Evolutionary conservation across 2,329 filamentous ascomycete species (phyloP), one percentile per base, ranked within the genome.

Genomic region (Ambrosiella xylebori): DNA sequence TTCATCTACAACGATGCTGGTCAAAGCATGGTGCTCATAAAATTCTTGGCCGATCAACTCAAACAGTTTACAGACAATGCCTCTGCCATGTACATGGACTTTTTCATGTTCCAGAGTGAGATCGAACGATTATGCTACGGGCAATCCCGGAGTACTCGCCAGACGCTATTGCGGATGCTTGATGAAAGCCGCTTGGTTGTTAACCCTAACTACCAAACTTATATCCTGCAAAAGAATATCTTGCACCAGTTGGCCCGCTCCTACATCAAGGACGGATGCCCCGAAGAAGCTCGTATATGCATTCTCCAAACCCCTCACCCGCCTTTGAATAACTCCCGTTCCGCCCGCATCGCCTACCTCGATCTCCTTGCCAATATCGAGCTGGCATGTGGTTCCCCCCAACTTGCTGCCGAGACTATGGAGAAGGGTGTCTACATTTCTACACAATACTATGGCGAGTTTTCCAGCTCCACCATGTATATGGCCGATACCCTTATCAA

Each of bases 101-200:
- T 60, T 27, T 60, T 44, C 56, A 57, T 60, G 59, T 60, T 58
- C 51, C 59, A 60, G 52, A 56, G 51, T 12, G 59, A 60, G 41
- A 60, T 60, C 37, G 59, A 60, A 38, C 56, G 59, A n/a, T 11
- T 60, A 13, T 60, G 55, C 37, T 55, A 38, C 47, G 59, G 59
- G 1, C 56, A 51, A 15, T 58, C 59, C 12, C 59, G 56, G 36
- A 38, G 44, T 9, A 60, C 59, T n/a, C 56, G 56, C 9, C 37
- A 51, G 27, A 60, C 56, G 36, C 53, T 60, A n/a, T 51, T 38
- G 8, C 36, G 45, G 6, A 57, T 60, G 19, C 56, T 60, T 11
- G 36, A 58, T 12, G 59, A 60, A 12, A 40, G 45, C 37, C 56
- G 59, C 7, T 19, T 36, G 38, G 15, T 41, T 5, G 56, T 56